These are phyloP conservation scores for Candida neerlandica DNA, from an alignment of 1,139 yeast genomes.

Conservation along the genomic window DNA sequence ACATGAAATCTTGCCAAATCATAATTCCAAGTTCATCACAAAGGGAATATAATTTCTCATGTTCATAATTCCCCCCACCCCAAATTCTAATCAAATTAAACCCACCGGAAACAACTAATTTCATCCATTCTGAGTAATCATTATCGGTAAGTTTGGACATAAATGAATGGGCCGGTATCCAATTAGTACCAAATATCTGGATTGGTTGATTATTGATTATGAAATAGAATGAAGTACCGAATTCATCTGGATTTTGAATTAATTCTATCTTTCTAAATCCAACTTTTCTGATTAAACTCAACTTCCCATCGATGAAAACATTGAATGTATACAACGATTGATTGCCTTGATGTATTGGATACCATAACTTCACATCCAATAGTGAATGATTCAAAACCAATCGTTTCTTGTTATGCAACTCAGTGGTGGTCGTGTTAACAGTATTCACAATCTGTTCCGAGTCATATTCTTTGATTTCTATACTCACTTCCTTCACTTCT, in stretches of 20 bases:
- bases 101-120: constrained; percentile 35
- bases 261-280: constrained; percentile 44
- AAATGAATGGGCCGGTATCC: constrained; percentile 52
- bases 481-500: neutral
- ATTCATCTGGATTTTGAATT: constrained; percentile 35
- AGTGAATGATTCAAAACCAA: constrained; percentile 10
- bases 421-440: neutral
- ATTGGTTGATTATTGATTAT: constrained; percentile 40
- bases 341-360: constrained; percentile 40
- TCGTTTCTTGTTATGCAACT: neutral
- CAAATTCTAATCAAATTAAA: constrained; percentile 51
- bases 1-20: constrained; percentile 57
- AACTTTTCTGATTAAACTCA: constrained; percentile 18
- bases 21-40: constrained; percentile 47
- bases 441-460: neutral
- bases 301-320: constrained; percentile 15
- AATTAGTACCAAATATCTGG: constrained; percentile 43
- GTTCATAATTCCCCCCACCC: constrained; percentile 54
- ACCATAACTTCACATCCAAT: constrained; percentile 39
- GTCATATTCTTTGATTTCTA: constrained; percentile 11
- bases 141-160: constrained; percentile 28
- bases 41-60: constrained; percentile 39
- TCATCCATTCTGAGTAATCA: constrained; percentile 39
- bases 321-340: constrained; percentile 34
- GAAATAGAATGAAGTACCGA: constrained; percentile 45